Base-by-base conservation (phyloP, 371 early-diverging fungal genomes). In the Rhizopus arrhizus region DNA sequence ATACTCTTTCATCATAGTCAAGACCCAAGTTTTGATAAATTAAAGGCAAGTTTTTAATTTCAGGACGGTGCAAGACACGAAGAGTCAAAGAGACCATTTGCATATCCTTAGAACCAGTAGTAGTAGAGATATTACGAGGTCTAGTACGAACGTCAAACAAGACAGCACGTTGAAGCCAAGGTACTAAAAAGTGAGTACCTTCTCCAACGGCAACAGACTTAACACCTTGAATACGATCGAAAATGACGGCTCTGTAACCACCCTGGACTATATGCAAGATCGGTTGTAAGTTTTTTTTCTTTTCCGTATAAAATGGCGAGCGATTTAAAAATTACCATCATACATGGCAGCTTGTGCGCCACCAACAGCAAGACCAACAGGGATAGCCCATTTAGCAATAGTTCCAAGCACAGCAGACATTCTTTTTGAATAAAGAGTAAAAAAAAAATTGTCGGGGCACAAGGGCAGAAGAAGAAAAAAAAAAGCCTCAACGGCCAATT, bases 1-100 rank as follows among this genome's bases (percentile, higher is more conserved):
- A 83, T 16, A 98, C 98, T 64, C 98, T 84, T 75, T 99, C 99
- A 67, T 98, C 98, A 68, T 97, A 99, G 75, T 99, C 99, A 55
- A 85, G 66, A 49, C 99, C 99, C 53, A 97, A 79, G 61, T 84
- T 89, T 78, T 94, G 93, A 76, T 97, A 96, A 69, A 99, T 91
- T 45, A 65, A 64, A 28, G 95, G 85, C 53, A 99, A 81, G 32
- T 85, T 79, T 35, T 79, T 74, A 67, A 89, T 69, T 47, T 91
- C 91, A 13, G 99, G 99, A 35, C 95, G 89, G 77, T 96, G 96
- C 45, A 98, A 80, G 36, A 98, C 97, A 81, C 95, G 90, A 56
- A 97, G 82, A 34, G 96, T 96, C 72, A 97, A 84, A 54, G 89
- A 90, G 31, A 95, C 89, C 91, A 90, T 94, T 68, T 94, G 95